phyloP scores from a whole-genome alignment of 2,329 filamentous ascomycete species.

The Nemania abortiva region DNA sequence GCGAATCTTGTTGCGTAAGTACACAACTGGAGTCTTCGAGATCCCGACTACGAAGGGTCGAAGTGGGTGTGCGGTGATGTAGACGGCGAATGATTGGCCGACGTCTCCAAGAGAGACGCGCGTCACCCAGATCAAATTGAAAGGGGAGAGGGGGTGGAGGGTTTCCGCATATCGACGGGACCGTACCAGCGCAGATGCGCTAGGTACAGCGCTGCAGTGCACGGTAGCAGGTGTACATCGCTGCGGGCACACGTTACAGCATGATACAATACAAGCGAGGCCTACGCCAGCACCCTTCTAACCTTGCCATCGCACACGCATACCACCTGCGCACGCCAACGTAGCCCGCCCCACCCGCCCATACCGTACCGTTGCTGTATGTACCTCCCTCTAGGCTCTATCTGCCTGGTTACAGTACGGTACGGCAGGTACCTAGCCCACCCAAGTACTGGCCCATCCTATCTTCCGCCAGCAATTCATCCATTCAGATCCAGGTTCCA shows the following conservation, averaged over 20 bases:
- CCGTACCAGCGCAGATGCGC: neutral
- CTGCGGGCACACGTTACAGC: slow-evolving; percentile 14
- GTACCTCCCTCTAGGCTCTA: neutral
- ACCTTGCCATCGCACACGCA: slow-evolving; percentile 30
- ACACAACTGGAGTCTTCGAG: slow-evolving; percentile 5
- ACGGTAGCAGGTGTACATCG: neutral
- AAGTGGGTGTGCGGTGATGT: slow-evolving; percentile 1
- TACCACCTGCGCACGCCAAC: slow-evolving; percentile 31
- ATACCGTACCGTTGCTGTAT: neutral
- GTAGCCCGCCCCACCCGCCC: slow-evolving; percentile 9
- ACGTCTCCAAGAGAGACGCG: slow-evolving; percentile 44
- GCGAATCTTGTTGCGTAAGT: slow-evolving; percentile 17
- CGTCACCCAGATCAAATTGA: slow-evolving; percentile 43
- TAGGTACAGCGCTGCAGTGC: neutral
- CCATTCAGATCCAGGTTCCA: slow-evolving; percentile 18
- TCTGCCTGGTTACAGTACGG: too few relatives aligned
- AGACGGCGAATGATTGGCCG: slow-evolving; percentile 42
- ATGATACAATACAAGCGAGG: slow-evolving; percentile 17
- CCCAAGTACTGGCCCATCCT: neutral
- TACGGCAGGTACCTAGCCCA: neutral
- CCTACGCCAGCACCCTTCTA: slow-evolving; percentile 26
- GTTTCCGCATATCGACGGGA: slow-evolving; percentile 13
- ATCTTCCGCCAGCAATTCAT: slow-evolving; percentile 1
- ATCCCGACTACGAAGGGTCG: slow-evolving; percentile 20
- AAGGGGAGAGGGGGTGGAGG: slow-evolving; percentile 30